These are phyloP conservation scores for Limtongia smithiae DNA, from an alignment of 805 yeast genomes.

Conservation along the genomic window DNA sequence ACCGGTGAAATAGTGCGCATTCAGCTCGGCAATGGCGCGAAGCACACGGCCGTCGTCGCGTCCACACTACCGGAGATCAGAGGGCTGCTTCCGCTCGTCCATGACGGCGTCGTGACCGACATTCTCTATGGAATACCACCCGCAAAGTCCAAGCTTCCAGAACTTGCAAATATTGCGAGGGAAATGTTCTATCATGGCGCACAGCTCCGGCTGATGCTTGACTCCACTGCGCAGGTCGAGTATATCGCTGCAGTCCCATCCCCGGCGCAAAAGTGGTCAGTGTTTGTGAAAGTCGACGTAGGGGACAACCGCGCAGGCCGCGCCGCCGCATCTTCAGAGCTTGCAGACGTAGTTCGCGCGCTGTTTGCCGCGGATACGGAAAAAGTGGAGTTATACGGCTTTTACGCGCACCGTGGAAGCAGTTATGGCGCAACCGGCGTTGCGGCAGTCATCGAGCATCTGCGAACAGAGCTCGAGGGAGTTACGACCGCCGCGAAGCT, in stretches of 20 bases:
- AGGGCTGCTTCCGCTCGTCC: constrained; percentile 44
- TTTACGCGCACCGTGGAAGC: constrained; percentile 79
- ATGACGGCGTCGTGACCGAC: constrained; percentile 46
- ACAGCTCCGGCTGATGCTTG: constrained; percentile 52
- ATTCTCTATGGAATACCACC: constrained; percentile 57
- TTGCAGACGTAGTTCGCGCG: constrained; percentile 41
- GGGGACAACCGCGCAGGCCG: constrained; percentile 73
- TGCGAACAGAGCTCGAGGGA: constrained; percentile 56
- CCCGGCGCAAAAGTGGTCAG: constrained; percentile 49
- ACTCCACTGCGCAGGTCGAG: constrained; percentile 56
- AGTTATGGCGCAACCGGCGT: constrained; percentile 52
- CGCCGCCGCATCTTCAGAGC: constrained; percentile 36
- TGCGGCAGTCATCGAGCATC: constrained; percentile 46
- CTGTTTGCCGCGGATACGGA: constrained; percentile 32
- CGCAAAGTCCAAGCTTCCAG: constrained; percentile 47
- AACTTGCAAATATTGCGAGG: constrained; percentile 40
- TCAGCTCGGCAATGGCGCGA: constrained; percentile 37
- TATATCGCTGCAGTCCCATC: constrained; percentile 17
- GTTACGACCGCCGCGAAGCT: constrained; percentile 52
- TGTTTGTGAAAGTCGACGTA: constrained; percentile 65
- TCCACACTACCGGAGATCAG: constrained; percentile 69
- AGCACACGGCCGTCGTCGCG: constrained; percentile 54
- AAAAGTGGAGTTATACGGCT: constrained; percentile 51
- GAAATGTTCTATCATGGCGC: constrained; percentile 37
- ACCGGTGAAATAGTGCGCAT: constrained; percentile 53